A percentile compares a stretch with the other conserved stretches of the same genome.
Evolutionary conservation across 805 yeast genomes (phyloP).

Genomic region (Spathaspora girioi): DNA sequence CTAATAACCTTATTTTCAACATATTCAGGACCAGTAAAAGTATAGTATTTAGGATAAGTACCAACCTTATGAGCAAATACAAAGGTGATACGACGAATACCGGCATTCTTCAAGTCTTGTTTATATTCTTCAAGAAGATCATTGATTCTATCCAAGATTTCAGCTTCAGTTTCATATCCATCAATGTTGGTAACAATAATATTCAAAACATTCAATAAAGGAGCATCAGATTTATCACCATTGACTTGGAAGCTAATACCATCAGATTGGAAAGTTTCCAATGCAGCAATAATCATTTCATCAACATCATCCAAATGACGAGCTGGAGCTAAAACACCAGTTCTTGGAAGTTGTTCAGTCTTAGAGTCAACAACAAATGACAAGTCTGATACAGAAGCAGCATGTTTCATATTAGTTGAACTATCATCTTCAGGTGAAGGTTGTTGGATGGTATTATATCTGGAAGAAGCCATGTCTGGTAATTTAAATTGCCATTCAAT

Average conservation of each 20-base stretch:
- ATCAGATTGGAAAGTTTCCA: conserved; percentile 61
- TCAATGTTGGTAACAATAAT: conserved; percentile 72
- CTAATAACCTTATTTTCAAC: conserved; percentile 89
- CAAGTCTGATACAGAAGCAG: conserved; percentile 89
- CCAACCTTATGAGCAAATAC: conserved; percentile 83
- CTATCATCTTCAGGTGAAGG: conserved; percentile 31
- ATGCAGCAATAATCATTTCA: conserved; percentile 70
- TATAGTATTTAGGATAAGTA: conserved; percentile 89
- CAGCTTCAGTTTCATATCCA: conserved; percentile 70
- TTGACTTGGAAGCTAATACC: conserved; percentile 32
- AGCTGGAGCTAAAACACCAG: conserved; percentile 80
- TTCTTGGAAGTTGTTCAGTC: conserved; percentile 69
- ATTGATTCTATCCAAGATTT: conserved; percentile 57
- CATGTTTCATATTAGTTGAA: conserved; percentile 59
- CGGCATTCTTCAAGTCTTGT: conserved; percentile 65
- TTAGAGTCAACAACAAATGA: conserved; percentile 72
- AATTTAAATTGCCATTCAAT: conserved; percentile 87
- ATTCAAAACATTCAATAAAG: conserved; percentile 75
- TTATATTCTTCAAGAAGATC: conserved; percentile 65
- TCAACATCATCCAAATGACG: conserved; percentile 87
- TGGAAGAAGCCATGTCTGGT: conserved; percentile 63
- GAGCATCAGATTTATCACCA: conserved; percentile 17
- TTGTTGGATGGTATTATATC: conserved; percentile 67
- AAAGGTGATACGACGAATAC: conserved; percentile 90
- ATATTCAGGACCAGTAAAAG: conserved; percentile 87